phyloP scores from a whole-genome alignment of 805 yeast genomes.

The Saccharomyces cerevisiae region DNA sequence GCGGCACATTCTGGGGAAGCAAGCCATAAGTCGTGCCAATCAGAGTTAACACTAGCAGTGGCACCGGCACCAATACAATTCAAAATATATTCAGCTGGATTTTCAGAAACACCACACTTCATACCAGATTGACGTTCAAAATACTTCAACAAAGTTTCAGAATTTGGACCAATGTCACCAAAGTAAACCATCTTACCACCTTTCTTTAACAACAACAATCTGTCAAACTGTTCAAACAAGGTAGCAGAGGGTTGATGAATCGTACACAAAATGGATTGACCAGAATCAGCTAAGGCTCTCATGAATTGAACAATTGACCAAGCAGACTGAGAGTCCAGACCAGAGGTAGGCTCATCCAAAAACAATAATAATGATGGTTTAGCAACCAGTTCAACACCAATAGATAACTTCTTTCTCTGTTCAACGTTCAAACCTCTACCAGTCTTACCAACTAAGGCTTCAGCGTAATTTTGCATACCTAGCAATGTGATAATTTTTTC shows the following conservation, averaged over 20 bases:
- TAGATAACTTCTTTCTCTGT: conserved; percentile 58
- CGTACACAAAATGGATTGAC: conserved; percentile 69
- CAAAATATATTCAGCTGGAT: conserved; percentile 71
- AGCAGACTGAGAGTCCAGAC: conserved; percentile 57
- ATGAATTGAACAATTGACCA: conserved; percentile 64
- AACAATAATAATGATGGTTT: conserved; percentile 55
- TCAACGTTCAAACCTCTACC: conserved; percentile 68
- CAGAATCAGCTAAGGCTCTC: conserved; percentile 59
- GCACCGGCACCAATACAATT: conserved; percentile 79
- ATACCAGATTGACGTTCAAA: conserved; percentile 70
- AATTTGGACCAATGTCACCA: conserved; percentile 69
- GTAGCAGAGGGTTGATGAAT: conserved; percentile 75
- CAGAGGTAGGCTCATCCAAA: conserved; percentile 69
- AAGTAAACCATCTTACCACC: conserved; percentile 80
- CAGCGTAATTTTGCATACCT: conserved; percentile 64
- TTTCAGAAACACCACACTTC: conserved; percentile 50
- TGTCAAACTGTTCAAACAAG: conserved; percentile 58
- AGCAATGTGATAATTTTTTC: conserved; percentile 58
- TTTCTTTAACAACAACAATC: conserved; percentile 55
- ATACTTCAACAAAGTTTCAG: conserved; percentile 48
- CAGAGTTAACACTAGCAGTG: conserved; percentile 47
- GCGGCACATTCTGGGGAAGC: conserved; percentile 42
- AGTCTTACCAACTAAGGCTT: conserved; percentile 71
- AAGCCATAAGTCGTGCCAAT: conserved; percentile 61
- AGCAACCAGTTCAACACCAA: conserved; percentile 67